A percentile compares a stretch with the other conserved stretches of the same genome.
Conservation (phyloP, 768 basidiomycete species). For the Leucocoprinus birnbaumii region DNA sequence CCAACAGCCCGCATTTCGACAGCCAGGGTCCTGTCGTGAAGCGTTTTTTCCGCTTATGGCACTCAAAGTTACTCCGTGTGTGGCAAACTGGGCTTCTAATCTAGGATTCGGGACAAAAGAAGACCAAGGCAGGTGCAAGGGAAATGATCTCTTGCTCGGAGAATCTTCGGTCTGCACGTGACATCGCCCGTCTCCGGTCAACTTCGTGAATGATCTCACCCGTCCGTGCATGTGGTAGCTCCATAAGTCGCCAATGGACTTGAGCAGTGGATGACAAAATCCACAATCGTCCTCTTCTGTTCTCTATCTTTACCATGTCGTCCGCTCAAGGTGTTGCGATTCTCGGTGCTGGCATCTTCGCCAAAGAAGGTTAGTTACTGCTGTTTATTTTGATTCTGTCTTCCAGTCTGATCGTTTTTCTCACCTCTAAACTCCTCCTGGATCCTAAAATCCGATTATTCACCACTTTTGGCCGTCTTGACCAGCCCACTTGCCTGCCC, state of each 20-base stretch:
- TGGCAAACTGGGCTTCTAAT: slow-evolving; percentile 17
- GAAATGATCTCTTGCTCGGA: slow-evolving; percentile 14
- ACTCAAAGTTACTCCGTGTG: slow-evolving; percentile 29
- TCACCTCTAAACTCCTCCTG: slow-evolving; percentile 13
- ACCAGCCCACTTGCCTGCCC: slow-evolving; percentile 76
- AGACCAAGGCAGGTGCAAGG: not conserved
- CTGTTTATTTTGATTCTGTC: not conserved
- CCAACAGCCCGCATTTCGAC: slow-evolving; percentile 22
- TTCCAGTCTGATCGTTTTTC: slow-evolving; percentile 6
- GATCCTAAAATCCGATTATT: slow-evolving; percentile 20
- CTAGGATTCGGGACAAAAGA: slow-evolving; percentile 19
- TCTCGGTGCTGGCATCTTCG: slow-evolving; percentile 80
- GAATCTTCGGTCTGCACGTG: slow-evolving; percentile 25
- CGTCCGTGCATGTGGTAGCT: not conserved
- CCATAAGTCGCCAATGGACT: slow-evolving; percentile 1
- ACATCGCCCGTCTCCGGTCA: not conserved
- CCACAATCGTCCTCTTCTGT: slow-evolving; percentile 1
- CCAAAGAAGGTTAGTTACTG: slow-evolving; percentile 59
- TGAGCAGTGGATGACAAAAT: no score
- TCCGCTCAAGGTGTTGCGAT: slow-evolving; percentile 59
- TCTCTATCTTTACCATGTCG: slow-evolving; percentile 30
- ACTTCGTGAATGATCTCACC: slow-evolving; percentile 9
- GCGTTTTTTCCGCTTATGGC: slow-evolving; percentile 20
- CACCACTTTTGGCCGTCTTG: slow-evolving; percentile 18
- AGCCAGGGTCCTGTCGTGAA: slow-evolving; percentile 17